Evolutionary conservation across 768 basidiomycete genomes (phyloP), one percentile per base, ranked within the genome.

Genomic region (Termitomyces sp.): DNA sequence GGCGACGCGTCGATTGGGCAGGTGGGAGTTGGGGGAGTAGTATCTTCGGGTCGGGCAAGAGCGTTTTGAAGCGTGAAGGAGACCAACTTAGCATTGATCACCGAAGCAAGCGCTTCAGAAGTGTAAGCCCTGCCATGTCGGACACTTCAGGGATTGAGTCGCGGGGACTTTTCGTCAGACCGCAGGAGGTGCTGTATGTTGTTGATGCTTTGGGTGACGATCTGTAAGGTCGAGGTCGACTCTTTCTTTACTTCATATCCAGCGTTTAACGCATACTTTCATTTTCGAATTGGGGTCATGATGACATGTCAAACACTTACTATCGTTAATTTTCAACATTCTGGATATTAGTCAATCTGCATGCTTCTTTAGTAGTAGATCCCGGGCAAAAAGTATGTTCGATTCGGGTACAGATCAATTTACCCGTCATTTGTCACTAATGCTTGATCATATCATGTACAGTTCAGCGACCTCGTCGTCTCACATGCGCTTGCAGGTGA

Each of bases 171-270:
- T 94, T 94, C 64, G 90, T 94, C 46, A 73, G 91, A 54, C 91
- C 91, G 5, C 88, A 90, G 70, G 90, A 92, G 67, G 89, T 93
- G 54, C 73, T 94, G 52, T 92, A 93, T 66, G 91, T 94, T 28
- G 84, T 93, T 34, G 89, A 91, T 67, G 91, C 91, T 35, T 84
- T 89, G 41, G 89, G 84, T 4, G 72, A 79, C 12, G 83, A 85
- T 71, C 65, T 86, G 50, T 87, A 68, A 80, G 17, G 30, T 25
- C 14, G 32, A 37, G 9, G 12, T 40, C 19, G 28, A 1, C 28
- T n/a, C 3, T 37, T 14, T 32, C 23, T 21, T 8, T 28, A 21
- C 49, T 45, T 42, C 25, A 16, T 19, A 9, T 16, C 17, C 16
- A 23, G 16, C 41, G n/a, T 30, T n/a, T 32, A 12, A 19, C 30